Evolutionary conservation across 1,139 yeast species (phyloP).

Genomic region (Protomyces inundatus): DNA sequence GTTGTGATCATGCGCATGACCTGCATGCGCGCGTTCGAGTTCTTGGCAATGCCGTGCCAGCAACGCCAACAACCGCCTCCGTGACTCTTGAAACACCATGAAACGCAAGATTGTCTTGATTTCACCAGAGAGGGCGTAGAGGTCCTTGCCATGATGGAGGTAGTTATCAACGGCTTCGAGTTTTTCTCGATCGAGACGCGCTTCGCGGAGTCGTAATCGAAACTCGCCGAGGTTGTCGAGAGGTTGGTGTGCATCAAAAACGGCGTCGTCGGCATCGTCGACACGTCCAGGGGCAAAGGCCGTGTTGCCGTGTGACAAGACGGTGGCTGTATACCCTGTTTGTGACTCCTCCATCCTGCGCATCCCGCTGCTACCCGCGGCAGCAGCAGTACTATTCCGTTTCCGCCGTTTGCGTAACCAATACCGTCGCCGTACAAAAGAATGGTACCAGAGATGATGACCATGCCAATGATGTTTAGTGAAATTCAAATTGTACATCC

Average conservation of each 20-base stretch:
- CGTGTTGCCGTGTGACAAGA: neutral
- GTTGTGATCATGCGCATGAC: neutral
- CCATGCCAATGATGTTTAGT: conserved; percentile 42
- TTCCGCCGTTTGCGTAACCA: conserved; percentile 42
- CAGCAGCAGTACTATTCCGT: neutral
- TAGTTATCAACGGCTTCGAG: conserved; percentile 32
- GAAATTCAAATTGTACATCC: conserved; percentile 55
- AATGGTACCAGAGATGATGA: conserved; percentile 40
- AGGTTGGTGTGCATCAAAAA: too few relatives aligned
- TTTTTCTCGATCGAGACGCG: conserved; percentile 33
- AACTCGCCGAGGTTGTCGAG: conserved; percentile 28
- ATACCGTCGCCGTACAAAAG: conserved; percentile 43
- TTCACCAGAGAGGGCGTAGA: conserved; percentile 16
- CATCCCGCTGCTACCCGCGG: neutral
- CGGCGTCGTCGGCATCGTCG: too few relatives aligned
- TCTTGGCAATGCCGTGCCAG: conserved; percentile 10
- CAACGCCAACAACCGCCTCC: conserved; percentile 30
- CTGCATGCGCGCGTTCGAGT: neutral
- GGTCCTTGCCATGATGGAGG: conserved; percentile 25
- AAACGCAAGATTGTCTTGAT: conserved; percentile 29
- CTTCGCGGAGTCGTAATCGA: conserved; percentile 24
- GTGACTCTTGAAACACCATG: conserved; percentile 32
- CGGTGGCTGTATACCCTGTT: neutral
- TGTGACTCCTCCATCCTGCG: neutral
- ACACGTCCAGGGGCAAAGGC: neutral